Conservation (phyloP, 768 basidiomycete genomes). For the Boletellus ananas region DNA sequence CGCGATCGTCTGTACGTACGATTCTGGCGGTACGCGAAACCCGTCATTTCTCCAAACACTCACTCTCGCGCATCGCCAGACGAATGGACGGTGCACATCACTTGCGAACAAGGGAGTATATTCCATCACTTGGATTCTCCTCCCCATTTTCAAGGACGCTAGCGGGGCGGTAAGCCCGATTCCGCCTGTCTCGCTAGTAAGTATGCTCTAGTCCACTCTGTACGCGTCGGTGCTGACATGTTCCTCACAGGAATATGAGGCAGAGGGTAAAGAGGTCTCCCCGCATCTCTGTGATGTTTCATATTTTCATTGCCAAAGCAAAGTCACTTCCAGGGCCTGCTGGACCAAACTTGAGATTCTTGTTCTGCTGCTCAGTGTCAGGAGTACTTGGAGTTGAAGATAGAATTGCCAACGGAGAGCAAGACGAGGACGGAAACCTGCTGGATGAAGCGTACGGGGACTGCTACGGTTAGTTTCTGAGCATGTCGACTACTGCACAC, state of each 20-base stretch:
- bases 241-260: slow-evolving; percentile 16
- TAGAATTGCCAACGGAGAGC: slow-evolving; percentile 8
- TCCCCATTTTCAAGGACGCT: slow-evolving; percentile 20
- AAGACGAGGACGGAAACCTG: slow-evolving; percentile 11
- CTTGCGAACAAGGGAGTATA: slow-evolving; percentile 12
- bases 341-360: slow-evolving; percentile 22
- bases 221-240: neutral
- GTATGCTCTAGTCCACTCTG: neutral
- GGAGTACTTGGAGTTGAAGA: slow-evolving; percentile 4
- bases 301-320: slow-evolving; percentile 25
- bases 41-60: neutral
- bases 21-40: slow-evolving; percentile 12
- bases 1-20: slow-evolving; percentile 26
- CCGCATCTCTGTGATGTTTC: slow-evolving; percentile 17
- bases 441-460: slow-evolving; percentile 1
- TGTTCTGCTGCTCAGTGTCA: slow-evolving; percentile 2
- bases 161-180: slow-evolving; percentile 18
- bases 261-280: slow-evolving; percentile 22
- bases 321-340: slow-evolving; percentile 18
- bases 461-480: neutral
- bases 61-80: slow-evolving; percentile 6
- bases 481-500: neutral
- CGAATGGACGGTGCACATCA: slow-evolving; percentile 28
- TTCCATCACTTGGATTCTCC: slow-evolving; percentile 9
- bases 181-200: neutral